Evolutionary conservation across 352 stramenopile species (phyloP).

Genomic region (Globisporangium recalcitrans): DNA sequence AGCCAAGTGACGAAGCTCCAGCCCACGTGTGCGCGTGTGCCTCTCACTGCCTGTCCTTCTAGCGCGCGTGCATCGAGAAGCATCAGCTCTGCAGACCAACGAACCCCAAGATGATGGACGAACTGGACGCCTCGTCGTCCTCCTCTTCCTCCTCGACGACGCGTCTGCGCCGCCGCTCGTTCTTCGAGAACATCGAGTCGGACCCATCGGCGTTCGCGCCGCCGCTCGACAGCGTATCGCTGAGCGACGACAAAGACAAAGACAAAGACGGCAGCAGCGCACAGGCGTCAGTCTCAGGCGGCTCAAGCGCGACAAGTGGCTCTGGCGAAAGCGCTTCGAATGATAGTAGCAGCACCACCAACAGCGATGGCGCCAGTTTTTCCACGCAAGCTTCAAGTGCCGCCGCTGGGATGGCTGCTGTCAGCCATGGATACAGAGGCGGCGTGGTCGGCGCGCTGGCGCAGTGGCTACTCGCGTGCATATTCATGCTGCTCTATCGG

Average conservation of each 20-base stretch:
- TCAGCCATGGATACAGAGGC: constrained; percentile 3
- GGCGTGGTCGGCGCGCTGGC: constrained; percentile 13
- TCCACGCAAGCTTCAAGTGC: background rate
- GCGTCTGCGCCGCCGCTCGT: constrained; percentile 60
- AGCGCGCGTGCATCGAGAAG: no score
- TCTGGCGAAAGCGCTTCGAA: background rate
- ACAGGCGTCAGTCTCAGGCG: background rate
- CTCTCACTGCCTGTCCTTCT: no score
- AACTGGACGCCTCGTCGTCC: constrained; percentile 34
- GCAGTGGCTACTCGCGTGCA: constrained; percentile 16
- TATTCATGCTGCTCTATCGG: constrained; percentile 18
- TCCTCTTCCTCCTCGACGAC: constrained; percentile 25
- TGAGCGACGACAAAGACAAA: constrained; percentile 15
- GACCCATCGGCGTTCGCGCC: constrained; percentile 23
- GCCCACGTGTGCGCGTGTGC: background rate
- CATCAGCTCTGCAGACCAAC: background rate
- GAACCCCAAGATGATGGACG: constrained; percentile 42
- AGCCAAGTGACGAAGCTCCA: background rate
- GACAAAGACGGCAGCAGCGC: constrained; percentile 9
- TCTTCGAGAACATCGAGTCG: constrained; percentile 59
- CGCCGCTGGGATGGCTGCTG: background rate
- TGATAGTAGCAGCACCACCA: background rate
- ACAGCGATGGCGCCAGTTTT: constrained; percentile 9
- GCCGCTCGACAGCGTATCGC: constrained; percentile 14
- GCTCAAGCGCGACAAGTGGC: background rate